Evolutionary conservation across 352 stramenopile genomes (phyloP).

Genomic region (Phytophthora citricola): DNA sequence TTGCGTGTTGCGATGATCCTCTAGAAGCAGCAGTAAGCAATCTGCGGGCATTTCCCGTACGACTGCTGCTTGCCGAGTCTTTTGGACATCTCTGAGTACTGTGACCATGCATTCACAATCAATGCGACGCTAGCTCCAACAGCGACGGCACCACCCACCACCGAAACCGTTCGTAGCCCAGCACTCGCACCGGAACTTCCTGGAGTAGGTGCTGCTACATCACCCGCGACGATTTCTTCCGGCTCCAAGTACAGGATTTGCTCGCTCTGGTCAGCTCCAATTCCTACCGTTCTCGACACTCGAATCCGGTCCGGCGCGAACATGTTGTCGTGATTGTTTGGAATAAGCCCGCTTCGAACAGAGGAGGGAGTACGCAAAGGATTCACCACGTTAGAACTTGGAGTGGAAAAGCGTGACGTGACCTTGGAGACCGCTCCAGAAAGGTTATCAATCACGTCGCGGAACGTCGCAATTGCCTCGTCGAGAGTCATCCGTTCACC

Average conservation of each 20-base stretch:
- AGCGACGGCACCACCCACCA: conserved; percentile 80
- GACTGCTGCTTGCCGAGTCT: conserved; percentile 68
- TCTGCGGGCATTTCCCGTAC: conserved; percentile 79
- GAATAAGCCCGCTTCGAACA: conserved; percentile 50
- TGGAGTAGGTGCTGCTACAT: conserved; percentile 48
- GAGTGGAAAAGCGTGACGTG: conserved; percentile 66
- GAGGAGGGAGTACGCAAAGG: conserved; percentile 42
- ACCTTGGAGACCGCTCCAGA: conserved; percentile 65
- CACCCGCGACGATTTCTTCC: conserved; percentile 73
- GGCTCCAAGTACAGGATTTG: conserved; percentile 81
- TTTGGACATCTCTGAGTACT: conserved; percentile 79
- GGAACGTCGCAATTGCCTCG: conserved; percentile 83
- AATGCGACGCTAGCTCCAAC: conserved; percentile 81
- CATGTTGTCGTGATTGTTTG: conserved; percentile 88
- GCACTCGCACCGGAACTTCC: conserved; percentile 24
- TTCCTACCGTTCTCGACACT: conserved; percentile 62
- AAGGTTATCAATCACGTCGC: conserved; percentile 73
- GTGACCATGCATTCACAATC: conserved; percentile 82
- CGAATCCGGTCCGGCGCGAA: conserved; percentile 78
- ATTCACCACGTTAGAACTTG: conserved; percentile 76
- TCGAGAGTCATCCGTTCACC: conserved; percentile 84
- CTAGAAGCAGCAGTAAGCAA: conserved; percentile 73
- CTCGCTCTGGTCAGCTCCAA: conserved; percentile 66
- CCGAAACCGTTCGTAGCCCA: conserved; percentile 62
- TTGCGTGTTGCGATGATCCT: conserved; percentile 57